Conservation (phyloP, 2,329 filamentous ascomycete species). For the Diaporthe velutina region DNA sequence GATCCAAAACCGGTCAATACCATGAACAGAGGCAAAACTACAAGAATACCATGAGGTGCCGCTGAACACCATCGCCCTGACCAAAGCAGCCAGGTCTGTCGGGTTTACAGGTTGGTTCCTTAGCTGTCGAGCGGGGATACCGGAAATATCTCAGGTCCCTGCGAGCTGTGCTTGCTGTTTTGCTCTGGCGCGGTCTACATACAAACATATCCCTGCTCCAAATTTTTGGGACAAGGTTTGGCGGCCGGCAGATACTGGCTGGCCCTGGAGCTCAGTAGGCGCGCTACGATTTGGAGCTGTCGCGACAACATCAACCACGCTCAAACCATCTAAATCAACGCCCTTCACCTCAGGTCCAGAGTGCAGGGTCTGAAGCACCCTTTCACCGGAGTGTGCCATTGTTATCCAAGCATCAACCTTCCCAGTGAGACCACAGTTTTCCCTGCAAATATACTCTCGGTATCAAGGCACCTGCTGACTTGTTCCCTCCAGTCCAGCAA, state of each 20-base stretch:
- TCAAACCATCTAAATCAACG: not conserved
- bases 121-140: conserved; percentile 4
- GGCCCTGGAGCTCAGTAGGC: conserved; percentile 30
- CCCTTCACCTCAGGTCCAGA: conserved; percentile 4
- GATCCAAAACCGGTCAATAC: not conserved
- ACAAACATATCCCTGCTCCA: conserved; percentile 15
- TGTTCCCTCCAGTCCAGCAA: not conserved
- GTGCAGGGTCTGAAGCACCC: conserved; percentile 3
- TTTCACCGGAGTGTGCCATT: conserved; percentile 2
- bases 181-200: not conserved
- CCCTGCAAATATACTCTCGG: not conserved
- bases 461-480: conserved; percentile 3
- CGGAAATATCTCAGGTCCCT: conserved; percentile 8
- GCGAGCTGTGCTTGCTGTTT: not conserved
- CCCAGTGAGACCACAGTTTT: not conserved
- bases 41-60: not conserved
- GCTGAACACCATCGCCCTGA: too few species aligned
- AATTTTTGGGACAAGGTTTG: conserved; percentile 21
- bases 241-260: conserved; percentile 30
- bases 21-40: not conserved
- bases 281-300: conserved; percentile 31
- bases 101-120: not conserved
- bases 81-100: not conserved
- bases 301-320: conserved; percentile 33
- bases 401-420: not conserved